Evolutionary conservation across 1,139 yeast genomes (phyloP), one percentile per base, ranked within the genome.

Genomic region (Suzukiozyma palmioleophila): DNA sequence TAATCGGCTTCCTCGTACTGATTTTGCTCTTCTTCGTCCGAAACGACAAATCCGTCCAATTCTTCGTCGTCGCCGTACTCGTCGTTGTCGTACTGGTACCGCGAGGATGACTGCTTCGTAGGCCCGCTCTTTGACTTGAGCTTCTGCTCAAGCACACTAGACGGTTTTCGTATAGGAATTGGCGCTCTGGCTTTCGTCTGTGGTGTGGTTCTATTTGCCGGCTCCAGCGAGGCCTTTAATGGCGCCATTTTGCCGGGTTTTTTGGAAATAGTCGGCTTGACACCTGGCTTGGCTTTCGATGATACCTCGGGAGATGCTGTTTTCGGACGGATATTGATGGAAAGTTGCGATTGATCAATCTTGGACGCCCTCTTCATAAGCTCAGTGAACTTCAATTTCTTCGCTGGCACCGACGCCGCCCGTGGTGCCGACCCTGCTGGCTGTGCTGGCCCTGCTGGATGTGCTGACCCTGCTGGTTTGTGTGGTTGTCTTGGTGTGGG

Each of bases 291-390:
- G 14, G 30, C 25, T 32, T 28, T 33, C 29, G 5, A 53, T 47
- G 4, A 37, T 31, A 47, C 39, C 28, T 64, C 65, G 2, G 69
- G 63, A 1, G 73, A 55, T 36, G 55, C 57, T 11, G 63, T 43
- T 49, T 66, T 66, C 18, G 59, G 53, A 40, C 59, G 63, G 38
- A 62, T 62, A 7, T 59, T 54, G 18, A 72, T 66, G 3, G 70
- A 61, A 30, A 72, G 57, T 46, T 69, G 70, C 37, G 59, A 56
- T 37, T 65, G 65, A 43, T 71, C 80, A 11, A 79, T 73, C 24
- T 64, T 61, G n/a, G 79, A 77, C 0, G 92, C 92, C 52, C 79
- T 77, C 48, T 76, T 77, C 87, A 84, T 82, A 44, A 84, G 63
- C 42, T 83, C 87, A 36, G 73, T 75, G 52, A 81, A 84, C 9